A percentile compares a stretch with the other conserved stretches of the same genome.
Conservation (phyloP, 805 yeast genomes). For the Metschnikowia dekortorum region DNA sequence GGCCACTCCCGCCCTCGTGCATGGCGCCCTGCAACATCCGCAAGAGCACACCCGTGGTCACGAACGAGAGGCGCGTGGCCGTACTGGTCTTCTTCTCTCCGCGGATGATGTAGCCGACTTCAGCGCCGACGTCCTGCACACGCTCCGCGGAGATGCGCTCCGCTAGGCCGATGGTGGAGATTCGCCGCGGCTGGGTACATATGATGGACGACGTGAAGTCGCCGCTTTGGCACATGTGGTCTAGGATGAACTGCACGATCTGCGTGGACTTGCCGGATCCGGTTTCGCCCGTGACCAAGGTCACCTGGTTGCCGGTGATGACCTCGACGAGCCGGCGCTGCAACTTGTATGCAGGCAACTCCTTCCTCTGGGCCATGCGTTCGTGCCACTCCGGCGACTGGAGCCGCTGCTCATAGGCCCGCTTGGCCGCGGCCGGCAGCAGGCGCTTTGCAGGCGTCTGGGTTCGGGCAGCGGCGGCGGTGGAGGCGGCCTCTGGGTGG, state of each 20-base stretch:
- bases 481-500: neutral
- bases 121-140: conserved; percentile 56
- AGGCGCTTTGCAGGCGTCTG: neutral
- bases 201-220: conserved; percentile 58
- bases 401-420: neutral
- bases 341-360: conserved; percentile 83
- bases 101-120: conserved; percentile 84
- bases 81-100: conserved; percentile 72
- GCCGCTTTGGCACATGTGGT: conserved; percentile 48
- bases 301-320: conserved; percentile 57
- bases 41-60: conserved; percentile 88
- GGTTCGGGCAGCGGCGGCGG: neutral
- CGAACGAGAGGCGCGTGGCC: conserved; percentile 73
- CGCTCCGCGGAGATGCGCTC: conserved; percentile 89
- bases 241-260: conserved; percentile 83
- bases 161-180: conserved; percentile 90
- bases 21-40: conserved; percentile 69
- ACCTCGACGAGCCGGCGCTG: conserved; percentile 50
- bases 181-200: conserved; percentile 95
- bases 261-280: conserved; percentile 98
- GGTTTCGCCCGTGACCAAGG: conserved; percentile 90
- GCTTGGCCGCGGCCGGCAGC: neutral
- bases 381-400: neutral
- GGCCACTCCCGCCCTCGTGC: neutral
- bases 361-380: conserved; percentile 33